Evolutionary conservation across 768 basidiomycete genomes (phyloP), one percentile per base, ranked within the genome.

Genomic region (Sistotremastrum suecicum): DNA sequence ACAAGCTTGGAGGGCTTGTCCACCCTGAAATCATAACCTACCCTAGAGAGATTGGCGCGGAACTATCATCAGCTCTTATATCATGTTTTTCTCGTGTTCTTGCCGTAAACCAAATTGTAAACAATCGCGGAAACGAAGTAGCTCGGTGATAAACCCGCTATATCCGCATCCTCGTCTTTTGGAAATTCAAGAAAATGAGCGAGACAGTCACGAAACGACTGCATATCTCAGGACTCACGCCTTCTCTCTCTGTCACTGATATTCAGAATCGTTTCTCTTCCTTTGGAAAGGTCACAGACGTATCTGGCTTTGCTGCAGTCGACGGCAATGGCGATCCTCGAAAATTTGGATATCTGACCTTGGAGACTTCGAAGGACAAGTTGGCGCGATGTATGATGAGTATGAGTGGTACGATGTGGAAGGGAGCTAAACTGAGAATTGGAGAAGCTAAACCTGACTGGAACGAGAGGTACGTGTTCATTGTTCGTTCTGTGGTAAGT

Each of bases 381-480:
- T 57, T 89, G 4, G 63, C 76, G 6, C 75, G 69, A 67, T 89
- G 86, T 86, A 53, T 48, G 75, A 61, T 31, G 11, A 5, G 7
- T 28, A 31, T 31, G 30, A 87, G 80, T 49, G 87, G 88, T 34
- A 76, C 82, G 5, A 83, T 75, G 1, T 91, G 85, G 83, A 89
- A 87, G 63, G 88, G 88, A n/a, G 65, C 85, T 20, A 88, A 83
- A 52, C 63, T 90, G 33, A 73, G 85, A 11, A 73, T 90, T 34
- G 84, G 84, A 6, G 84, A 88, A 52, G 86, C 87, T n/a, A 82
- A 76, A 50, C 80, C 79, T 1, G 78, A 87, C 57, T 88, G 69
- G 54, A 60, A 59, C 3, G 76, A 80, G 56, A 69, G 76, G 86
- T 82, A 42, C 35, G 66, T 52, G 7, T 9, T 35, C 20, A 20